phyloP scores from a whole-genome alignment of 2,329 filamentous ascomycete species.

The Colletotrichum orchidophilum region DNA sequence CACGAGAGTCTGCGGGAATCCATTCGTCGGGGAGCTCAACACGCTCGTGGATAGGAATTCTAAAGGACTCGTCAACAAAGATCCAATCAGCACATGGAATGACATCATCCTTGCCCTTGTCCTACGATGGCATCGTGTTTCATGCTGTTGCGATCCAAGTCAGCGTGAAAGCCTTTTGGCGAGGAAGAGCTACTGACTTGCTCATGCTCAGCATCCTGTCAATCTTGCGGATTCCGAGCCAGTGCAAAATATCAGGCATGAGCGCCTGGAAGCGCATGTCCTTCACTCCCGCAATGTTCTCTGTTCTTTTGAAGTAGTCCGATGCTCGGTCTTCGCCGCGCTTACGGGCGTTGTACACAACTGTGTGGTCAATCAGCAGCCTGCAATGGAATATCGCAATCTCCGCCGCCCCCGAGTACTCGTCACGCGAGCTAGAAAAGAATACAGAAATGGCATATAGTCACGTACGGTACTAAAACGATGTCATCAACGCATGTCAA shows the following conservation, averaged over 20 bases:
- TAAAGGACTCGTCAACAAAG: slow-evolving; percentile 42
- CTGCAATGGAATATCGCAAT: neutral
- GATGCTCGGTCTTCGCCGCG: slow-evolving; percentile 82
- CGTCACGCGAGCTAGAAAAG: neutral
- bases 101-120: slow-evolving; percentile 67
- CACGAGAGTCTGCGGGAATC: slow-evolving; percentile 92
- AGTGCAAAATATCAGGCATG: slow-evolving; percentile 98
- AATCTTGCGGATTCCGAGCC: slow-evolving; percentile 98
- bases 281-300: slow-evolving; percentile 97
- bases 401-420: neutral
- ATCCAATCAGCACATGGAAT: neutral
- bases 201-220: slow-evolving; percentile 99
- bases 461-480: slow-evolving; percentile 56
- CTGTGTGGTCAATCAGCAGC: slow-evolving; percentile 37
- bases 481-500: slow-evolving; percentile 42
- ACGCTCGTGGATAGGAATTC: slow-evolving; percentile 86
- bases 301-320: slow-evolving; percentile 97
- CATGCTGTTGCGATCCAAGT: slow-evolving; percentile 65
- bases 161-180: neutral
- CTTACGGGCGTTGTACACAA: slow-evolving; percentile 83
- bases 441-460: neutral
- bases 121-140: slow-evolving; percentile 90
- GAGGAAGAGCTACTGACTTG: slow-evolving; percentile 68
- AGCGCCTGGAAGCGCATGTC: slow-evolving; percentile 97
- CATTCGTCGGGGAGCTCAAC: slow-evolving; percentile 92